Evolutionary conservation across 2,329 filamentous ascomycete genomes (phyloP), one percentile per base, ranked within the genome.

Genomic region (Alternaria conjuncta): DNA sequence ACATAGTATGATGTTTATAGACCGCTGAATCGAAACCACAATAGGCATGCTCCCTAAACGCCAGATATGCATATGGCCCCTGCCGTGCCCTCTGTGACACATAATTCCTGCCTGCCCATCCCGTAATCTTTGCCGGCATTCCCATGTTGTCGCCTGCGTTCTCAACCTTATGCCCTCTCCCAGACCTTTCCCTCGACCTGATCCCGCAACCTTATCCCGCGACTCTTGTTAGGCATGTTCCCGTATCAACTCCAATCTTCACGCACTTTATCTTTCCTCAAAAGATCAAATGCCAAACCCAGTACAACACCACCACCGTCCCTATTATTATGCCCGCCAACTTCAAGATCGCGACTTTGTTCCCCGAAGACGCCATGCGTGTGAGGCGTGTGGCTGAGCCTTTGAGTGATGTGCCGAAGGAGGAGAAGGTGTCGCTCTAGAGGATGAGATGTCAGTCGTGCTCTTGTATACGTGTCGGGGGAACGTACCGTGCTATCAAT

Each of bases 281-380:
- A 10, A 65, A 65, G 2, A 78, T 30, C 57, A 76, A 65, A 47
- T 69, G 64, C 70, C 86, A 82, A 12, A 90, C 82, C 76, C 94
- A 94, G 81, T 92, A 98, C 43, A 97, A 76, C 60, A 94, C 80
- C 57, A 98, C 73, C 50, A 96, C 89, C 9, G 84, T 81, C 7
- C 83, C 93, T 46, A 95, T 86, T 23, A 97, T 86, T 43, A 97
- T 96, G 23, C 88, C 95, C 0, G 94, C 89, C 53, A 99, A 84
- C 81, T 97, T 97, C 65, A 99, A 81, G 43, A 98, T 90, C 15
- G 96, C 95, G 44, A 97, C 88, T 74, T 93, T 95, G 82, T 97
- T 97, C 55, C 96, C 96, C 57, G 90, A 89, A 55, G 90, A 90
- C 49, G 96, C 96, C 94, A 98, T 98, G 65, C 94, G 89, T 21